These are phyloP conservation scores for Ceratocystis cacaofunesta DNA, from an alignment of 2,329 filamentous ascomycete genomes.

Conservation along the genomic window DNA sequence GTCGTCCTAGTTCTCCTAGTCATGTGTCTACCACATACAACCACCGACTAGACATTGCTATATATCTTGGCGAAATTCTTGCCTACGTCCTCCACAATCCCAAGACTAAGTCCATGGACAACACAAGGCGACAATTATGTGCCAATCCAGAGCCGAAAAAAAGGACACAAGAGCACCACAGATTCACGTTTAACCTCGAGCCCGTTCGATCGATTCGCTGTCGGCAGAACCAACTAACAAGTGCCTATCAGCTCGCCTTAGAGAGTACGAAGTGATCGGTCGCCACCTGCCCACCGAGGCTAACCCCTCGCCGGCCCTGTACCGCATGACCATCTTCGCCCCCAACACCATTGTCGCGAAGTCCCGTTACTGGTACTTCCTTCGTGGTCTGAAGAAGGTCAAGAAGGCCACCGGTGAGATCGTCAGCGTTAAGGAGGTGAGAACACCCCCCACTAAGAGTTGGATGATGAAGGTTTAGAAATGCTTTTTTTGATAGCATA, in stretches of 20 bases:
- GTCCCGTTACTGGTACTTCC: conserved; percentile 99
- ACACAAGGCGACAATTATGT: not conserved
- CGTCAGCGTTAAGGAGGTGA: conserved; percentile 87
- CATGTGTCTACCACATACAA: not conserved
- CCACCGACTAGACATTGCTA: not conserved
- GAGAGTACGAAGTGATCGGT: conserved; percentile 99
- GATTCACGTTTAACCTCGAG: conserved; percentile 5
- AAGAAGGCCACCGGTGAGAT: conserved; percentile 99
- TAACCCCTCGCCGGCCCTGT: conserved; percentile 95
- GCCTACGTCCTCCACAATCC: not conserved
- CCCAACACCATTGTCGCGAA: conserved; percentile 97
- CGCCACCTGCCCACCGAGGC: conserved; percentile 96
- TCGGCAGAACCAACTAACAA: conserved; percentile 20
- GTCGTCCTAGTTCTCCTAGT: not conserved
- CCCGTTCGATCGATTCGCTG: conserved; percentile 7
- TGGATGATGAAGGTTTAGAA: not conserved
- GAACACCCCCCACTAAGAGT: conserved; percentile 22
- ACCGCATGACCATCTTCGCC: conserved; percentile 99
- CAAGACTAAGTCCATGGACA: not conserved
- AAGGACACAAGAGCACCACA: not conserved
- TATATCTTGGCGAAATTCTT: not conserved
- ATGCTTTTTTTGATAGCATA: not conserved
- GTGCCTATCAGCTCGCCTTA: conserved; percentile 69
- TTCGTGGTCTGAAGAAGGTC: conserved; percentile 97
- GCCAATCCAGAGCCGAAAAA: not conserved